phyloP scores from a whole-genome alignment of 2,329 filamentous ascomycete genomes.

The Pestalotiopsis sp. region DNA sequence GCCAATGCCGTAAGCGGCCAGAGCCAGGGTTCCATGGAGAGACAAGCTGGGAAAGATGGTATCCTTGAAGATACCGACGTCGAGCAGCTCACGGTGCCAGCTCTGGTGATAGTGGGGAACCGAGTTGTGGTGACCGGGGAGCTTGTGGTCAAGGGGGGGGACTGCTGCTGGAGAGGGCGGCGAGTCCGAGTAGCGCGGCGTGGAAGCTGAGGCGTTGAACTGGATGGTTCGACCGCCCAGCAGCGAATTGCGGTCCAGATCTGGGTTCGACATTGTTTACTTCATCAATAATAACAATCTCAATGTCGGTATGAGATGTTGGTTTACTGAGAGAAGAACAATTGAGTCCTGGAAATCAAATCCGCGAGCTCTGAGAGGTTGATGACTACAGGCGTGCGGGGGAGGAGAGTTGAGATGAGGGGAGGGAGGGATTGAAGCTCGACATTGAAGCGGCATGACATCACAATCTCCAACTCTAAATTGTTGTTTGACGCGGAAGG shows the following conservation, averaged over 20 bases:
- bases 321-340: background rate
- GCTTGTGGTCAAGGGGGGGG: background rate
- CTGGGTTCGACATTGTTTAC: slow-evolving; percentile 11
- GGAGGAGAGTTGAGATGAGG: background rate
- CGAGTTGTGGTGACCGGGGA: background rate
- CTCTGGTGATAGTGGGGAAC: slow-evolving; percentile 9
- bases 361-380: slow-evolving; percentile 4
- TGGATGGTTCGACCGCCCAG: slow-evolving; percentile 9
- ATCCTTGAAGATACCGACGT: slow-evolving; percentile 15
- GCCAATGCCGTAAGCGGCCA: slow-evolving; percentile 48
- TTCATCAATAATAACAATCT: background rate
- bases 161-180: background rate
- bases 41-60: slow-evolving; percentile 15
- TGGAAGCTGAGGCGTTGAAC: slow-evolving; percentile 9
- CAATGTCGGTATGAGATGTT: background rate
- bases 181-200: background rate
- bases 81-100: slow-evolving; percentile 15
- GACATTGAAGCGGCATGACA: background rate
- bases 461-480: slow-evolving; percentile 8
- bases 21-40: slow-evolving; percentile 12
- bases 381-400: background rate
- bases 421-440: background rate
- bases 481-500: background rate
- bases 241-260: slow-evolving; percentile 7
- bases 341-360: slow-evolving; percentile 5